phyloP scores from a whole-genome alignment of 1,139 yeast species.

The Suhomyces bolitotheri region DNA sequence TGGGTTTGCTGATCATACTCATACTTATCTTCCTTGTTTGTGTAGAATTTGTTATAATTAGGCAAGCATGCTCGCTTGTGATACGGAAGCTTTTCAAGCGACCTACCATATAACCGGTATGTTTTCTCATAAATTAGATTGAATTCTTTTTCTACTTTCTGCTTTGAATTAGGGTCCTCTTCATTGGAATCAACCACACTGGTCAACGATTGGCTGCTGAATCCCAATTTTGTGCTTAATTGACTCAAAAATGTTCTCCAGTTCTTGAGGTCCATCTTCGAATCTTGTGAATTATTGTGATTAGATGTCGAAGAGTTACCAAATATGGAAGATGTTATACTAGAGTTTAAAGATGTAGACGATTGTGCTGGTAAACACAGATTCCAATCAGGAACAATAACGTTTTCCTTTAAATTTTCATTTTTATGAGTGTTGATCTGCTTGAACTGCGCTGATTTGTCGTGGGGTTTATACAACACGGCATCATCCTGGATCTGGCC shows the following conservation, averaged over 20 bases:
- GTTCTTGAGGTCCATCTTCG: constrained; percentile 33
- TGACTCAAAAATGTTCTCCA: constrained; percentile 42
- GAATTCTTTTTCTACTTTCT: constrained; percentile 36
- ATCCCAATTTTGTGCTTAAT: constrained; percentile 41
- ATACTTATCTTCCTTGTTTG: constrained; percentile 17
- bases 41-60: constrained; percentile 37
- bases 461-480: constrained; percentile 49
- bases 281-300: constrained; percentile 20
- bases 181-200: constrained; percentile 24
- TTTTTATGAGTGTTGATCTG: constrained; percentile 49
- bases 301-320: constrained; percentile 31
- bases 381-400: constrained; percentile 48
- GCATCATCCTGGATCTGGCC: constrained; percentile 44
- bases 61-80: constrained; percentile 48
- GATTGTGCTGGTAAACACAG: constrained; percentile 37
- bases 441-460: constrained; percentile 41
- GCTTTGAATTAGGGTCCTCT: constrained; percentile 16
- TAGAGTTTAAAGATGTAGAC: constrained; percentile 14
- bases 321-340: constrained; percentile 19
- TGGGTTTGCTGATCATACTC: constrained; percentile 26
- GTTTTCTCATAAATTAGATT: constrained; percentile 41
- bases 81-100: constrained; percentile 39
- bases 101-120: constrained; percentile 43
- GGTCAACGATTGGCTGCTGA: constrained; percentile 34
- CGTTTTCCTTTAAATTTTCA: constrained; percentile 43